Evolutionary conservation across 495 filamentous ascomycete species (phyloP).

Genomic region (Parathielavia appendiculata): DNA sequence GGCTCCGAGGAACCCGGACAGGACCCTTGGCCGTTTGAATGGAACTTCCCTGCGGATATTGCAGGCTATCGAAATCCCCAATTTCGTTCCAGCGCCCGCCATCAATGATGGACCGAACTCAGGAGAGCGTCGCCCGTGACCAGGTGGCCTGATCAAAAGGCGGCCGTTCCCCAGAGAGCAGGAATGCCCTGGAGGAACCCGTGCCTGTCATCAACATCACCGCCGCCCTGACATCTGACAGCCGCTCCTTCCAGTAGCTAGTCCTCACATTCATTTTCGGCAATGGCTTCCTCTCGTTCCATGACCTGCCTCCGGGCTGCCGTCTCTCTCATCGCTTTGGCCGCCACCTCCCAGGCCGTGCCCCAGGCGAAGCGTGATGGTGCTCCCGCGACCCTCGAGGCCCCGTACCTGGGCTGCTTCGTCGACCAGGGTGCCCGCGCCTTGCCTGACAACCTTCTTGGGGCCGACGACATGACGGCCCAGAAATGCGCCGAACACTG

Average conservation of each 20-base stretch:
- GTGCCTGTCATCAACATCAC: neutral
- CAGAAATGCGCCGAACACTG: slow-evolving; percentile 19
- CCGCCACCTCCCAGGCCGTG: slow-evolving; percentile 12
- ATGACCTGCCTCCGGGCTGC: slow-evolving; percentile 2
- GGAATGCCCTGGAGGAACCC: neutral
- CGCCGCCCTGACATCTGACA: neutral
- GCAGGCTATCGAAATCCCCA: slow-evolving; percentile 6
- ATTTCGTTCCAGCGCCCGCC: slow-evolving; percentile 1
- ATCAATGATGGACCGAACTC: neutral
- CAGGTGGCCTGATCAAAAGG: neutral
- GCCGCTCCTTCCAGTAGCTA: neutral
- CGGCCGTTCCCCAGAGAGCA: neutral
- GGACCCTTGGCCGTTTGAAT: neutral
- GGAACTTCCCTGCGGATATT: neutral
- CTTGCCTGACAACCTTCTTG: slow-evolving; percentile 17
- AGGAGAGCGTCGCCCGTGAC: neutral
- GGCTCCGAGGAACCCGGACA: neutral
- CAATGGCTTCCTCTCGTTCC: slow-evolving; percentile 1
- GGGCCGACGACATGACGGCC: slow-evolving; percentile 17
- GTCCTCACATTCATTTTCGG: neutral
- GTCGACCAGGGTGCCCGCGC: slow-evolving; percentile 18
- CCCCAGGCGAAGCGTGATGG: slow-evolving; percentile 10
- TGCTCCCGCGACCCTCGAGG: slow-evolving; percentile 5
- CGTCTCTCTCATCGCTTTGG: slow-evolving; percentile 13
- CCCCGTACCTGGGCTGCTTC: slow-evolving; percentile 21